Base-by-base conservation (phyloP, 768 basidiomycete genomes). In the Plicaturopsis crispa region DNA sequence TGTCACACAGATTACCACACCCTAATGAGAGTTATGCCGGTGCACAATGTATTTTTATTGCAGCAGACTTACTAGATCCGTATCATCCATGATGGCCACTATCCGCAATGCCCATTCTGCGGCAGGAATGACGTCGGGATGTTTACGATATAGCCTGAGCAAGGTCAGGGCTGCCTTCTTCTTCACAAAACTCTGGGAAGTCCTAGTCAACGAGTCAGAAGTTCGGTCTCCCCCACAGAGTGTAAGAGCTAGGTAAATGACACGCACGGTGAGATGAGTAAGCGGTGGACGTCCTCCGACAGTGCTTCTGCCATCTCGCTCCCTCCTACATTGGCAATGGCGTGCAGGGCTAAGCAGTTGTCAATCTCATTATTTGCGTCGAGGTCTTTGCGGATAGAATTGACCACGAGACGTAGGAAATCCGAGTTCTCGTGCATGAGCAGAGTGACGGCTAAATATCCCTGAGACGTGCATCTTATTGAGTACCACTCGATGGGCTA, bases 401-500 rank as follows among this genome's bases (percentile, higher is more conserved):
- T 99, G 59, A 98, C 92, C 13, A 98, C 93, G 14, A 99, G 70
- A 17, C 96, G 80, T 34, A 97, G 78, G 48, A 99, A 85, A 53
- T 98, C 94, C 16, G 91, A 96, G 56, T 98, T 93, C 65, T 99
- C 96, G 63, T 98, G 93, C 91, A 99, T 94, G 38, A 99, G 69
- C 26, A 99, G 63, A 2, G 96, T 98, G 4, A 98, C 82, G 12
- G 96, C 96, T 35, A 99, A 81, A 61, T 99, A 99, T 33, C 96
- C 96, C 94, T 98, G 48, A 10, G 24, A 17, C 26, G 38, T 35
- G 28, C 42, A 5, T 18, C 31, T 53, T 38, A 47, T 45, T 20
- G 38, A 24, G 36, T 40, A 19, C 36, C 30, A 14, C 23, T 24
- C 14, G 34, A 19, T 40, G 10, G 41, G 24, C 36, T 17, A 28